Evolutionary conservation across 768 basidiomycete genomes (phyloP).

Genomic region (Auriscalpium orientale): DNA sequence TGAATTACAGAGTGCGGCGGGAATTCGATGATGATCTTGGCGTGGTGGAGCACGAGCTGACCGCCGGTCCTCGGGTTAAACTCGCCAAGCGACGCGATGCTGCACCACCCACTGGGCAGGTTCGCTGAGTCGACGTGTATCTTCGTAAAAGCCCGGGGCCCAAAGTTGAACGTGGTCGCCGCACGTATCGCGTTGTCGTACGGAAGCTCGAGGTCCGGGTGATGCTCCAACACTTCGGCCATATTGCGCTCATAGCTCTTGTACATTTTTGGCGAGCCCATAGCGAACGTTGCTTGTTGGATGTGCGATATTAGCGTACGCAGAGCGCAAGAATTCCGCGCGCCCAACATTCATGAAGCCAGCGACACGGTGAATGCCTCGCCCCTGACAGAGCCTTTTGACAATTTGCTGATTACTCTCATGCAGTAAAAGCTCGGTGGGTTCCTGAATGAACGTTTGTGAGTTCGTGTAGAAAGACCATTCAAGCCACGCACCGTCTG

Average conservation of each 20-base stretch:
- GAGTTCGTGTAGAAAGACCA: not conserved
- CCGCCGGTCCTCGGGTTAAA: conserved; percentile 5
- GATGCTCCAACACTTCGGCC: not conserved
- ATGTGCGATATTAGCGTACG: not conserved
- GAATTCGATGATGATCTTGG: conserved; percentile 9
- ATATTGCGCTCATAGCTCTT: not conserved
- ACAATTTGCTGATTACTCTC: not conserved
- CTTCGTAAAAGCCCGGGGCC: no score
- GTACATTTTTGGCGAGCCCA: conserved; percentile 3
- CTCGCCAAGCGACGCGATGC: no score
- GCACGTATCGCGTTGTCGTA: conserved; percentile 3
- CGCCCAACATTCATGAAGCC: conserved; percentile 1
- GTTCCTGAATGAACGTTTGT: not conserved
- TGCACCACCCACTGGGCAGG: conserved; percentile 11
- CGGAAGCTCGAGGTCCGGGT: not conserved
- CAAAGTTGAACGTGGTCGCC: conserved; percentile 10
- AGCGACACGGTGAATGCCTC: not conserved
- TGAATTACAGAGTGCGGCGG: conserved; percentile 8
- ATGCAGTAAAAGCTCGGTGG: not conserved
- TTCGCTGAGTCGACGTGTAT: no score
- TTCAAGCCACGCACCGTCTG: not conserved
- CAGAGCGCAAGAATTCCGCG: not conserved
- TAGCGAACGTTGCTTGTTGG: conserved; percentile 1
- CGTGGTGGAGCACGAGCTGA: conserved; percentile 7
- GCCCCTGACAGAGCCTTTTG: not conserved